Evolutionary conservation across 495 filamentous ascomycete species (phyloP), one percentile per base, ranked within the genome.

Genomic region (Penicillium angulare): DNA sequence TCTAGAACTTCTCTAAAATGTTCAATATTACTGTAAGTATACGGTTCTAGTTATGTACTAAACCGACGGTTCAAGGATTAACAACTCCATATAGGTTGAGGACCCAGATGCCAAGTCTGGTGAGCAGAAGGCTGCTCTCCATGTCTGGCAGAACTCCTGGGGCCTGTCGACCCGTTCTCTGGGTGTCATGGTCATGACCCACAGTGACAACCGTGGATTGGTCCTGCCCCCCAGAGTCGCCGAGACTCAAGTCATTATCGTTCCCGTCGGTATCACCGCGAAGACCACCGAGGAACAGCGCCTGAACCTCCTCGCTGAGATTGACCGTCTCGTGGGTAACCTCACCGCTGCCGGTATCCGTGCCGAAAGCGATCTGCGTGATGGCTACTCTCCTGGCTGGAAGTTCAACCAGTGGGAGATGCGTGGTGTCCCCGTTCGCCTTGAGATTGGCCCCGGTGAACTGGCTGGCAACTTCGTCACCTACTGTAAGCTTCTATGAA

Each of bases 371-470:
- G 93, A 98, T 67, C 73, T 78, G 53, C 84, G 93, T 34, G 90
- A 96, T 7, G 85, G 83, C 49, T 91, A 96, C 76, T 92, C 89
- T 49, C 90, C 93, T 12, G 92, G 89, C 53, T 96, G 85, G 82
- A 97, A 98, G 70, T 97, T 97, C 79, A 93, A 93, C 76, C 89
- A 97, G 72, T 95, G 88, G 87, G 95, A 98, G 70, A 76, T 96
- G 50, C 91, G 90, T 69, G 93, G 93, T 66, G 85, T 97, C 12
- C 93, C 95, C 13, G 75, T 98, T 24, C 90, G 95, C 31, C 77
- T 98, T 41, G 93, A 97, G 68, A 93, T 95, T 64, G 95, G 95
- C 31, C 93, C 93, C 41, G 93, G 93, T 68, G 93, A 97, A 65
- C 83, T 85, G 2, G 87, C 85, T 34, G 88, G 89, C 57, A 80